phyloP scores from a whole-genome alignment of 306 rosid species.

The Spatholobus suberectus region DNA sequence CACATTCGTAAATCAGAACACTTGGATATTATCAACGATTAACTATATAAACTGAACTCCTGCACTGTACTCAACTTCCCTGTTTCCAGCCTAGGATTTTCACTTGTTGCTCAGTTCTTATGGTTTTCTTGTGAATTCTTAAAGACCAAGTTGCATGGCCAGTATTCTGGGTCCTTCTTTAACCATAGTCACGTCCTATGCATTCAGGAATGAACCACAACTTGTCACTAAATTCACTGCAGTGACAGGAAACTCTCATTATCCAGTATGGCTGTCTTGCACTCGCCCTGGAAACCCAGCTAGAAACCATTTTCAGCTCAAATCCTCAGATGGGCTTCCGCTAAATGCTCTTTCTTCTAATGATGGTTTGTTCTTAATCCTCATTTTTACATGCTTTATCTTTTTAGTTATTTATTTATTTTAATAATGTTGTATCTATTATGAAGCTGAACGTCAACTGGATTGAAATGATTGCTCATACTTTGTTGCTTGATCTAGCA shows the following conservation, averaged over 20 bases:
- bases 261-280: constrained; percentile 49
- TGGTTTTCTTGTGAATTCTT: constrained; percentile 25
- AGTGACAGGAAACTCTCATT: constrained; percentile 44
- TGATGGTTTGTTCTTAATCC: constrained; percentile 64
- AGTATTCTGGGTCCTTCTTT: constrained; percentile 53
- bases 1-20: background rate
- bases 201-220: constrained; percentile 51
- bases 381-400: background rate
- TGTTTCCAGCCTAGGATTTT: constrained; percentile 15
- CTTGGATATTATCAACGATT: constrained; percentile 7
- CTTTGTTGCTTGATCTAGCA: constrained; percentile 6
- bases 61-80: background rate
- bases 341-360: constrained; percentile 67
- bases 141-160: constrained; percentile 59
- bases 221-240: constrained; percentile 41
- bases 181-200: constrained; percentile 47
- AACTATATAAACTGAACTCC: constrained; percentile 44
- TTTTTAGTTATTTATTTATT: background rate
- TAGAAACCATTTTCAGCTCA: constrained; percentile 64
- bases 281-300: constrained; percentile 44
- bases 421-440: background rate
- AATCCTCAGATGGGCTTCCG: constrained; percentile 82
- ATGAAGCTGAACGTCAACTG: background rate
- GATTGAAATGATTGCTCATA: background rate
- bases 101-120: constrained; percentile 8